Evolutionary conservation across 345 rosid genomes (phyloP), one percentile per base, ranked within the genome.

Genomic region (Populus tremula): DNA sequence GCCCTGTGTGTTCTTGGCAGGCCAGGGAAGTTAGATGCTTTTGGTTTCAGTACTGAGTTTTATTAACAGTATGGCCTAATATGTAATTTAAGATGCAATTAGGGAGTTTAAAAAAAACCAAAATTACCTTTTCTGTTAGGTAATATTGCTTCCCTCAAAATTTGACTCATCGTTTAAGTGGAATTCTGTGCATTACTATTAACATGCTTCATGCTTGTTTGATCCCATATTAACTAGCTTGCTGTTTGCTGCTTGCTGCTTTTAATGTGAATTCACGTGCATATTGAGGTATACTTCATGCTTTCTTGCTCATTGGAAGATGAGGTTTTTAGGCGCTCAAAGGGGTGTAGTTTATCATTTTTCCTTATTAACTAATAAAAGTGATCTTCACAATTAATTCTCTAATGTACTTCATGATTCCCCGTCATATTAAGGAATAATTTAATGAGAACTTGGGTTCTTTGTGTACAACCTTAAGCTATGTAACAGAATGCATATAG

Each of bases 261-360:
- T 76, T 53, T 14, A 29, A 50, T 49, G n/a, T 25, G 27, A 49
- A 29, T 29, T 16, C 74, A 35, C 18, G 54, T 36, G 23, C 54
- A 53, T 47, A 47, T 12, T 80, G 50, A 72, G 6, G 41, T 23
- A 61, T 47, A 8, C 62, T 36, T 73, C 18, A 29, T 33, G 16
- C 9, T 64, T 72, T 76, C 20, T 35, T 56, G 47, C 75, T 47
- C 45, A 17, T 27, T 54, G 69, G 70, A 29, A 81, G 69, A 17
- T 72, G 69, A 56, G 17, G 71, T n/a, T 33, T 50, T 49, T 45
- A 72, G 39, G 80, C 71, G 33, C 39, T 8, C 59, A 61, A 41
- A 76, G 69, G 69, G 65, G 39, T 67, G 68, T 72, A 13, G 66
- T 72, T 71, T 36, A 56, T 63, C 47, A 33, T 18, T 74, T 65